Conservation (phyloP, 1,139 yeast genomes). For the Martiniozyma asiatica region DNA sequence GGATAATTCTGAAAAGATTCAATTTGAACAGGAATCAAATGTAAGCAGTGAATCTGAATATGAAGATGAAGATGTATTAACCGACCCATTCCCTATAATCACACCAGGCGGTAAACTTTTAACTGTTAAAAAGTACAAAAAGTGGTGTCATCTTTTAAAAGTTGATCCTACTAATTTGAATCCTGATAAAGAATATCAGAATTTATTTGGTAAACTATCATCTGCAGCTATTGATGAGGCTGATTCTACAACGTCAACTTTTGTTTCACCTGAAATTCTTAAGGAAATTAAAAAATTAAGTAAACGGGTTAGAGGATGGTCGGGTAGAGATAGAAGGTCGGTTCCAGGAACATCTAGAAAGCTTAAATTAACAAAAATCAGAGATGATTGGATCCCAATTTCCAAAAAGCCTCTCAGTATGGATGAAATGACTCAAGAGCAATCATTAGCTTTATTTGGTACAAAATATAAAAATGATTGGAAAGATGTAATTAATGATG, state of each 20-base stretch:
- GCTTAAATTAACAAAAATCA: slow-evolving; percentile 54
- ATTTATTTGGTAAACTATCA: slow-evolving; percentile 64
- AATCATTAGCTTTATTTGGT: slow-evolving; percentile 30
- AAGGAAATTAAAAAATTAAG: slow-evolving; percentile 53
- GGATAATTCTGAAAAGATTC: slow-evolving; percentile 4
- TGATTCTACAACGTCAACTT: slow-evolving; percentile 46
- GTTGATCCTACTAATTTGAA: slow-evolving; percentile 49
- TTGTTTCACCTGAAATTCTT: slow-evolving; percentile 54
- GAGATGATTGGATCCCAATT: slow-evolving; percentile 77
- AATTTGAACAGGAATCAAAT: too few species aligned
- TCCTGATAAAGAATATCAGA: slow-evolving; percentile 67
- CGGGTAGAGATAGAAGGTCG: slow-evolving; percentile 62
- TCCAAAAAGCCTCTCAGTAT: slow-evolving; percentile 49
- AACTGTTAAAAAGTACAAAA: slow-evolving; percentile 31
- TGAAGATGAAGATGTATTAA: slow-evolving; percentile 21
- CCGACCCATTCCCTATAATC: slow-evolving; percentile 23
- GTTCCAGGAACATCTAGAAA: slow-evolving; percentile 67
- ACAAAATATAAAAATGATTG: slow-evolving; percentile 34
- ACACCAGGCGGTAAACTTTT: slow-evolving; percentile 32
- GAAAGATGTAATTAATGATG: slow-evolving; percentile 34
- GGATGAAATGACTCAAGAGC: slow-evolving; percentile 38
- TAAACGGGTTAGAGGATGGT: slow-evolving; percentile 65
- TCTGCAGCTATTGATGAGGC: slow-evolving; percentile 62
- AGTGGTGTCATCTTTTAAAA: slow-evolving; percentile 30
- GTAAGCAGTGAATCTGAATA: slow-evolving; percentile 7